phyloP scores from a whole-genome alignment of 179 eudicot species.

The Camellia oleifera region DNA sequence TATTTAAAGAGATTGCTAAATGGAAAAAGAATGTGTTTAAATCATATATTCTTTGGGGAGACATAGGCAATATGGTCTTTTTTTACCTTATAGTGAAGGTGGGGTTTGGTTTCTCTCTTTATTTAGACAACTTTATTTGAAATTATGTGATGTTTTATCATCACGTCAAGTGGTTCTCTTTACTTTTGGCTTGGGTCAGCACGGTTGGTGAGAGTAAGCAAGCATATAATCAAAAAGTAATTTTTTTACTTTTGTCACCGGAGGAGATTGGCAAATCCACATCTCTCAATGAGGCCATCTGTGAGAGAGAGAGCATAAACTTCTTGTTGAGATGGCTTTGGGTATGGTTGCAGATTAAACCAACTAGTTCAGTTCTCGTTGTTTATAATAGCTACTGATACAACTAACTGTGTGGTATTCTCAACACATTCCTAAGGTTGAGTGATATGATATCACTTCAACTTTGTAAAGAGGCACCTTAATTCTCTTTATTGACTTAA shows the following conservation, averaged over 20 bases:
- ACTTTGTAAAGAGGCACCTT: neutral
- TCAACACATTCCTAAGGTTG: neutral
- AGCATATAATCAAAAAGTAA: neutral
- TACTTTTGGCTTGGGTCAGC: neutral
- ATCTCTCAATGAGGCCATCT: neutral
- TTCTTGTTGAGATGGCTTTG: too few species aligned
- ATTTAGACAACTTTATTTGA: neutral
- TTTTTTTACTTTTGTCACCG: neutral
- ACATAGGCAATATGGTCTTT: neutral
- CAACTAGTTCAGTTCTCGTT: neutral
- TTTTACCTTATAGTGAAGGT: neutral
- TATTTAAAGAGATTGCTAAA: neutral
- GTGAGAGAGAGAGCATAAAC: neutral
- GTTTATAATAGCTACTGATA: too few species aligned
- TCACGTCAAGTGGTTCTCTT: neutral
- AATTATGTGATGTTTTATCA: neutral
- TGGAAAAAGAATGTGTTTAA: neutral
- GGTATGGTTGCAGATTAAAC: neutral
- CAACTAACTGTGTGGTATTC: too few species aligned
- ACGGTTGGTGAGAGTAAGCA: neutral
- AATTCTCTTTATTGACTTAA: neutral
- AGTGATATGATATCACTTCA: neutral
- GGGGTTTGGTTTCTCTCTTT: slow-evolving; percentile 1
- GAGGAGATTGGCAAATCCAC: neutral
- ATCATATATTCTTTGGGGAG: slow-evolving; percentile 11